These are phyloP conservation scores for Trypanosoma mega DNA, from an alignment of 208 protist species.

Conservation along the genomic window DNA sequence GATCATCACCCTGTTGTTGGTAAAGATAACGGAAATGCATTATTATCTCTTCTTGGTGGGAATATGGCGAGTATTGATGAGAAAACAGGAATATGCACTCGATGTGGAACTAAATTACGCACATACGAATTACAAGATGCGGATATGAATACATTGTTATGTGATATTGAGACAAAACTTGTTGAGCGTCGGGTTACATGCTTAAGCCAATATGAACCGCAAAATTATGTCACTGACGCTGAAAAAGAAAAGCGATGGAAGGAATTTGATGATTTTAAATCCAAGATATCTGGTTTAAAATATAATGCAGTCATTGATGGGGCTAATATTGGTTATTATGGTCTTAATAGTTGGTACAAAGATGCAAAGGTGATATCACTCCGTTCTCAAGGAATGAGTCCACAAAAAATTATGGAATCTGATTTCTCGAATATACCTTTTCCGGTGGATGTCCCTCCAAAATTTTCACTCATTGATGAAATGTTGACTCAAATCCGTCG, in stretches of 20 bases:
- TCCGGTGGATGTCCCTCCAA: slow-evolving; percentile 82
- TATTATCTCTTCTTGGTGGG: slow-evolving; percentile 52
- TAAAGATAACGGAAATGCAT: slow-evolving; percentile 44
- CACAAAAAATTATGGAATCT: slow-evolving; percentile 28
- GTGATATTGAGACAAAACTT: slow-evolving; percentile 77
- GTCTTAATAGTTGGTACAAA: slow-evolving; percentile 70
- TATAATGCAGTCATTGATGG: slow-evolving; percentile 84
- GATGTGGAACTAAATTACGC: slow-evolving; percentile 40
- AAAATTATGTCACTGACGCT: slow-evolving; percentile 36
- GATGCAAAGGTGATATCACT: slow-evolving; percentile 67
- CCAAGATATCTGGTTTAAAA: slow-evolving; percentile 24
- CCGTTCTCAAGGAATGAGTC: slow-evolving; percentile 41
- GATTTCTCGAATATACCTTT: slow-evolving; percentile 58
- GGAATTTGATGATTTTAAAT: slow-evolving; percentile 63
- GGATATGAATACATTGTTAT: slow-evolving; percentile 46
- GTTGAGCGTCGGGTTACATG: slow-evolving; percentile 46
- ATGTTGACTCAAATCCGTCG: slow-evolving; percentile 40
- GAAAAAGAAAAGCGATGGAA: slow-evolving; percentile 39
- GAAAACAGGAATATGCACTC: slow-evolving; percentile 41
- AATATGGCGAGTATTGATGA: slow-evolving; percentile 23
- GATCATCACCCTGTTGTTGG: slow-evolving; percentile 78
- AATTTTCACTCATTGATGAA: slow-evolving; percentile 79
- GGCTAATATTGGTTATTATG: slow-evolving; percentile 84
- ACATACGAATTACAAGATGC: slow-evolving; percentile 61
- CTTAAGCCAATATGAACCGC: slow-evolving; percentile 59